phyloP scores from a whole-genome alignment of 1,139 yeast genomes.

The Saccharomycopsis hybrid region DNA sequence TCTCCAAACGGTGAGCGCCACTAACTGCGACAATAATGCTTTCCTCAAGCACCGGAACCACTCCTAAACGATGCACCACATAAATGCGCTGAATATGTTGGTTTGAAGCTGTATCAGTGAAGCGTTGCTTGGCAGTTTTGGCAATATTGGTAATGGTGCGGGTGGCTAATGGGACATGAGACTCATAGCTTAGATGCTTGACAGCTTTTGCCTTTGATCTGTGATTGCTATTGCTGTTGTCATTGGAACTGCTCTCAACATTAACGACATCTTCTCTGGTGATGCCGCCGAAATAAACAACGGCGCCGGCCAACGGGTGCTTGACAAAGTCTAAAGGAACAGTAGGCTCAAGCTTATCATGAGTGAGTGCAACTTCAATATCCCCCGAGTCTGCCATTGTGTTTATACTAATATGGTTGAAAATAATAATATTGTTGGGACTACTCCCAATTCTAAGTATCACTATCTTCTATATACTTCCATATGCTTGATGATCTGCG shows the following conservation, averaged over 20 bases:
- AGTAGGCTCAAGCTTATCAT: slow-evolving; percentile 21
- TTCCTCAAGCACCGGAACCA: slow-evolving; percentile 41
- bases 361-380: slow-evolving; percentile 25
- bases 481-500: too few relatives aligned
- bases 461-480: too few relatives aligned
- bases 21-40: slow-evolving; percentile 40
- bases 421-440: too few relatives aligned
- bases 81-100: slow-evolving; percentile 30
- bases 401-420: too few relatives aligned
- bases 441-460: too few relatives aligned
- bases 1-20: slow-evolving; percentile 40
- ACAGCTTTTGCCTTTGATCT: too few relatives aligned
- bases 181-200: slow-evolving; percentile 34
- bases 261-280: slow-evolving; percentile 39
- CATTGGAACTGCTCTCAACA: slow-evolving; percentile 24
- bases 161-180: slow-evolving; percentile 36
- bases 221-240: too few relatives aligned
- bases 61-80: slow-evolving; percentile 39
- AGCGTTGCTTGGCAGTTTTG: slow-evolving; percentile 28
- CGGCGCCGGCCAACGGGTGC: slow-evolving; percentile 37
- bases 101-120: too few relatives aligned
- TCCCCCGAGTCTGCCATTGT: too few relatives aligned
- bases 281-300: slow-evolving; percentile 41
- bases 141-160: slow-evolving; percentile 33
- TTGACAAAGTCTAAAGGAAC: slow-evolving; percentile 29